These are phyloP conservation scores for Crinitomyces ghanaensis DNA, from an alignment of 805 yeast genomes.

Conservation along the genomic window DNA sequence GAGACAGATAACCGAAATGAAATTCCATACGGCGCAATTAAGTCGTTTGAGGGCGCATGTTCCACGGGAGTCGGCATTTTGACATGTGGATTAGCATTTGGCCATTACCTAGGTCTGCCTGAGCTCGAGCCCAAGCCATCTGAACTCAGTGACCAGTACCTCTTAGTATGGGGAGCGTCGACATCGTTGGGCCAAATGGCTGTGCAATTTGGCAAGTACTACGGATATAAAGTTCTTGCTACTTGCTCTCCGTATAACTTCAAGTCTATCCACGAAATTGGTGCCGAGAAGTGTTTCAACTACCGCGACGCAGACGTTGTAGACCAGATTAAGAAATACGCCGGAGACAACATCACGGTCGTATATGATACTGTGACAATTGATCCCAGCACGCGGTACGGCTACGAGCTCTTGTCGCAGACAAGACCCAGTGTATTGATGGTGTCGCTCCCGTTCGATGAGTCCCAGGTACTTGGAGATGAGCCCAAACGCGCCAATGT, in stretches of 20 bases:
- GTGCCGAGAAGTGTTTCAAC: slow-evolving; percentile 38
- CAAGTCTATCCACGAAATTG: slow-evolving; percentile 30
- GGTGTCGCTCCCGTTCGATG: slow-evolving; percentile 5
- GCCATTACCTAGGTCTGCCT: slow-evolving; percentile 39
- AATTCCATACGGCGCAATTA: slow-evolving; percentile 10
- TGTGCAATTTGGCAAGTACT: slow-evolving; percentile 46
- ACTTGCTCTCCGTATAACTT: slow-evolving; percentile 40
- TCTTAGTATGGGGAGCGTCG: slow-evolving; percentile 35
- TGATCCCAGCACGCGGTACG: slow-evolving; percentile 11
- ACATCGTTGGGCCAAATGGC: slow-evolving; percentile 47
- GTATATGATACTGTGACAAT: slow-evolving; percentile 20
- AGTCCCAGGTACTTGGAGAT: slow-evolving; percentile 1
- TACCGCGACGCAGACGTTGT: slow-evolving; percentile 32
- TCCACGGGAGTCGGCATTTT: slow-evolving; percentile 10
- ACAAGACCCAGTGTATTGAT: slow-evolving; percentile 6
- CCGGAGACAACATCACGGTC: slow-evolving; percentile 16
- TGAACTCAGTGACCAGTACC: slow-evolving; percentile 10
- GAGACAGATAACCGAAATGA: slow-evolving; percentile 2
- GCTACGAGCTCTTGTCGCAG: slow-evolving; percentile 10
- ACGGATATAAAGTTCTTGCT: slow-evolving; percentile 36
- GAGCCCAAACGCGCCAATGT: slow-evolving; percentile 5
- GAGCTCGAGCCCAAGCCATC: slow-evolving; percentile 35
- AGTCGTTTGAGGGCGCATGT: slow-evolving; percentile 8
- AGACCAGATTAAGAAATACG: slow-evolving; percentile 29
- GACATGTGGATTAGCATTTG: slow-evolving; percentile 27